A percentile compares a stretch with the other conserved stretches of the same genome.
phyloP scores from a whole-genome alignment of 2,329 filamentous ascomycete species.

The Thielaviopsis euricoi region DNA sequence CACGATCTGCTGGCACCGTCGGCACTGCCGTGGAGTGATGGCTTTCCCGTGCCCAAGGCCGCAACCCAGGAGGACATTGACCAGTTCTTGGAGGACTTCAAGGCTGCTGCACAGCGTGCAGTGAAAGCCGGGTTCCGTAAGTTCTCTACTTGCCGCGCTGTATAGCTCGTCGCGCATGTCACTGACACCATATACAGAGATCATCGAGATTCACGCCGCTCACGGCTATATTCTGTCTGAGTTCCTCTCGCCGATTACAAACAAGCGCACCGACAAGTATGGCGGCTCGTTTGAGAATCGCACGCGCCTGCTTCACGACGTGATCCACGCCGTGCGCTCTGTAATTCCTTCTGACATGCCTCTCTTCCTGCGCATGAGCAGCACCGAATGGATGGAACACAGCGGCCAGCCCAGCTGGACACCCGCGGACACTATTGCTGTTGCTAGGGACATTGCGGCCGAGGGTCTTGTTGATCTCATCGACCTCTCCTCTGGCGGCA shows the following conservation, averaged over 20 bases:
- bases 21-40: slow-evolving; percentile 40
- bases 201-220: slow-evolving; percentile 51
- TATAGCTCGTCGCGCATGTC: slow-evolving; percentile 5
- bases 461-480: slow-evolving; percentile 60
- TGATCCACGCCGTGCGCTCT: slow-evolving; percentile 32
- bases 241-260: slow-evolving; percentile 44
- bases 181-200: slow-evolving; percentile 30
- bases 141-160: background rate
- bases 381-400: slow-evolving; percentile 45
- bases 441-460: slow-evolving; percentile 52
- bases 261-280: slow-evolving; percentile 46
- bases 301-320: slow-evolving; percentile 40
- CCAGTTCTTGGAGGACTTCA: slow-evolving; percentile 44
- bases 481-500: slow-evolving; percentile 66
- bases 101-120: slow-evolving; percentile 39
- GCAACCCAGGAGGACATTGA: slow-evolving; percentile 55
- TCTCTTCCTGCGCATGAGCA: slow-evolving; percentile 42
- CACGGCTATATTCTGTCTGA: slow-evolving; percentile 52
- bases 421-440: slow-evolving; percentile 34
- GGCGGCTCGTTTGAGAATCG: slow-evolving; percentile 51
- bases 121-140: slow-evolving; percentile 45
- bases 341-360: slow-evolving; percentile 38
- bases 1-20: slow-evolving; percentile 35
- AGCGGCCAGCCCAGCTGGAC: slow-evolving; percentile 41
- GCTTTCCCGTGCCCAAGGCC: slow-evolving; percentile 45